Conservation (phyloP, 176 grass and related monocot species). For the Elymus sibiricus region DNA sequence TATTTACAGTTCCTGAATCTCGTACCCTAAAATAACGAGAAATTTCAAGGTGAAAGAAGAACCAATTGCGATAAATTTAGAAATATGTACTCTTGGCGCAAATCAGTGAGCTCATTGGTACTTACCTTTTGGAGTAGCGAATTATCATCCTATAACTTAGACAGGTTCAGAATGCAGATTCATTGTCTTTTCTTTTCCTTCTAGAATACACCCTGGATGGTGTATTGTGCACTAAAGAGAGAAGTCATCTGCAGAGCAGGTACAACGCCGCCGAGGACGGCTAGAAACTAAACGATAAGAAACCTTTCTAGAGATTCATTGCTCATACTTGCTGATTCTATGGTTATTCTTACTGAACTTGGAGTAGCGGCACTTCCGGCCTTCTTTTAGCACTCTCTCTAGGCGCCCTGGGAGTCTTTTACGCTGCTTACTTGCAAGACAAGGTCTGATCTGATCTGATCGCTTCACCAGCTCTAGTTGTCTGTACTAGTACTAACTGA, state of each 20-base stretch:
- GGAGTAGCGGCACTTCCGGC: conserved; percentile 9
- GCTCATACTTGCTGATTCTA: background rate
- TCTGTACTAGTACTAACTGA: conserved; percentile 6
- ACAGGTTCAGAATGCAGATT: background rate
- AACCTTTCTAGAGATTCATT: background rate
- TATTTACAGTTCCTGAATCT: background rate
- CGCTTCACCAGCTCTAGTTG: conserved; percentile 6
- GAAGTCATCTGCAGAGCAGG: background rate
- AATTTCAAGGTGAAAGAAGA: background rate
- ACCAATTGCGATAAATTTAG: background rate
- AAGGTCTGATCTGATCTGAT: conserved; percentile 55
- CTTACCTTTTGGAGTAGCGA: background rate
- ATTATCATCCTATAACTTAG: background rate
- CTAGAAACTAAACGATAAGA: too few species aligned
- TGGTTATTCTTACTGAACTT: background rate
- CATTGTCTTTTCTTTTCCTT: background rate
- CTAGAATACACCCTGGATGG: background rate
- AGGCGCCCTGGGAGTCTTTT: conserved; percentile 70
- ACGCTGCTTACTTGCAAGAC: conserved; percentile 69
- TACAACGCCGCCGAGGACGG: background rate
- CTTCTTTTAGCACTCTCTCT: conserved; percentile 73
- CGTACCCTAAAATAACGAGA: background rate
- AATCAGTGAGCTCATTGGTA: background rate
- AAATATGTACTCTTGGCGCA: background rate
- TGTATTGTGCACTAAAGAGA: background rate